Percentiles rank a stretch among this genome's conserved stretches.
Evolutionary conservation across 225 moss, liverwort and hornwort species (phyloP).

Genomic region (Marchantia paleacea): DNA sequence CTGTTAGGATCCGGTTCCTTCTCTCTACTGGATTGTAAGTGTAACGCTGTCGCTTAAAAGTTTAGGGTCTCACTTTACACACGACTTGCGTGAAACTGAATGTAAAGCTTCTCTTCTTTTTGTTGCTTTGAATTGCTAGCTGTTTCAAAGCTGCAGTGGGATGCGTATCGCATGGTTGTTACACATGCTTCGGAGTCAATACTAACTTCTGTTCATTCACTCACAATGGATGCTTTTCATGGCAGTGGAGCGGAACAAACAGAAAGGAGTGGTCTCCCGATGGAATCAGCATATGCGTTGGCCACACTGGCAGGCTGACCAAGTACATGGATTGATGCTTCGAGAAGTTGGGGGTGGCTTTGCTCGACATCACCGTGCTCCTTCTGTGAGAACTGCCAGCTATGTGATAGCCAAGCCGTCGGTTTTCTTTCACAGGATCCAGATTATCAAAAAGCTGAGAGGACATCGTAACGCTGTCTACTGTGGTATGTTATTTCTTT

Average conservation of each 20-base stretch:
- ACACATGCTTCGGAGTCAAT: background rate
- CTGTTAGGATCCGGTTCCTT: slow-evolving; percentile 80
- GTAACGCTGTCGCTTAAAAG: background rate
- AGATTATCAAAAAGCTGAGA: slow-evolving; percentile 78
- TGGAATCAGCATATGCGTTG: slow-evolving; percentile 70
- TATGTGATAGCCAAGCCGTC: slow-evolving; percentile 90
- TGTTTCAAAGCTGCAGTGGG: background rate
- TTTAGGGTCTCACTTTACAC: background rate
- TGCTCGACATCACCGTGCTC: slow-evolving; percentile 82
- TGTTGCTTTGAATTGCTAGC: background rate
- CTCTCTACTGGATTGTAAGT: slow-evolving; percentile 90
- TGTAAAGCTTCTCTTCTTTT: background rate
- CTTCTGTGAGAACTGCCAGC: slow-evolving; percentile 83
- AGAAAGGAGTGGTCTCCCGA: slow-evolving; percentile 47
- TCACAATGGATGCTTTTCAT: background rate
- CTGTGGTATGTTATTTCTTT: slow-evolving; percentile 64
- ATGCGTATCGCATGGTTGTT: background rate
- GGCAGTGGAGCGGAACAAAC: slow-evolving; percentile 62
- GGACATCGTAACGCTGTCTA: slow-evolving; percentile 98
- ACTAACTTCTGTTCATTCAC: background rate
- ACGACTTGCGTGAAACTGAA: background rate
- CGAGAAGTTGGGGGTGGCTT: slow-evolving; percentile 95
- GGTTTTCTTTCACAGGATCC: slow-evolving; percentile 78
- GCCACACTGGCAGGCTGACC: slow-evolving; percentile 95
- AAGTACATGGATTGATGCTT: slow-evolving; percentile 89